These are phyloP conservation scores for Leishmania amazonensis DNA, from an alignment of 208 protist genomes.

Conservation along the genomic window DNA sequence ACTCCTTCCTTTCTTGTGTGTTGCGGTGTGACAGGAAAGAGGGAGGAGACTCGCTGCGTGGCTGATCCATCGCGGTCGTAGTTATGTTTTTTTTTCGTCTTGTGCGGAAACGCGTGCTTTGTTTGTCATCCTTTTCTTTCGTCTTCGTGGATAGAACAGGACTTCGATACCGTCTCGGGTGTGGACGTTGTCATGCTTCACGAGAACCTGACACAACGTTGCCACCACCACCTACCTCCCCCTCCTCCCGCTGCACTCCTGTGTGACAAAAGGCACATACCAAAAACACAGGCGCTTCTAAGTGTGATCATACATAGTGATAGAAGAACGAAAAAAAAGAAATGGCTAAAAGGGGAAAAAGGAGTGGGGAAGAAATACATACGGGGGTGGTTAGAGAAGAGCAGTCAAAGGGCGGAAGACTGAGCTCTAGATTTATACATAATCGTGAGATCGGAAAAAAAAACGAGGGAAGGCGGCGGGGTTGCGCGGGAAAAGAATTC, in stretches of 20 bases:
- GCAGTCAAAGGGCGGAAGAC: too few species aligned
- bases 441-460: too few species aligned
- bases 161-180: not conserved
- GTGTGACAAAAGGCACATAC: not conserved
- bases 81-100: not conserved
- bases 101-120: not conserved
- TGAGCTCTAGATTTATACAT: too few species aligned
- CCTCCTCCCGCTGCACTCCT: not conserved
- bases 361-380: not conserved
- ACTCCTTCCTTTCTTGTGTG: not conserved
- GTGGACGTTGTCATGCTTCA: not conserved
- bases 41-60: not conserved
- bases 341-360: not conserved
- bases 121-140: not conserved
- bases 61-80: not conserved
- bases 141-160: not conserved
- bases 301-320: not conserved
- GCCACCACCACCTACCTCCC: not conserved
- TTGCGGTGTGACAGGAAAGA: not conserved
- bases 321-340: not conserved
- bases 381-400: not conserved
- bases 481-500: not conserved
- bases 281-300: not conserved
- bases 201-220: not conserved
- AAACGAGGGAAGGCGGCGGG: too few species aligned